phyloP scores from a whole-genome alignment of 1,139 yeast species.

The Tardiomyces depauwii region DNA sequence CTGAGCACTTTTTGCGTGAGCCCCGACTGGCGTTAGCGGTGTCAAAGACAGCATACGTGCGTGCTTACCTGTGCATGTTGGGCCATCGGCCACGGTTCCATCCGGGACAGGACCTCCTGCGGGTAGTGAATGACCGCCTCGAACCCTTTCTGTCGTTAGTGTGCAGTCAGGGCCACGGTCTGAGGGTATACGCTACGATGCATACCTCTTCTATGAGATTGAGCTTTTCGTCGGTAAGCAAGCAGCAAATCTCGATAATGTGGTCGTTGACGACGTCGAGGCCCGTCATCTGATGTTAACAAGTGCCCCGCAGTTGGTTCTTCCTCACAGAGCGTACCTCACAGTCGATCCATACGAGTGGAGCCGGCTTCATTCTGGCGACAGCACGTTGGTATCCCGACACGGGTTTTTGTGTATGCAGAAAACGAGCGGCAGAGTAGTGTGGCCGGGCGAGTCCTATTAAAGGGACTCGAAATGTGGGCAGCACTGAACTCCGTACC shows the following conservation, averaged over 20 bases:
- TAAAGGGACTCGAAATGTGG: no score
- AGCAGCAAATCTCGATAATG: constrained; percentile 86
- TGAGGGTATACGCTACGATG: neutral
- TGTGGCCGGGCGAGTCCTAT: neutral
- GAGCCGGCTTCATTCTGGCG: constrained; percentile 4
- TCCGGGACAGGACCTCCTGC: constrained; percentile 47
- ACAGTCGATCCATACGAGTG: constrained; percentile 77
- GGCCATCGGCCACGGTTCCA: constrained; percentile 71
- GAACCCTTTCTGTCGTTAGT: constrained; percentile 36
- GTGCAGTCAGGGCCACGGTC: neutral
- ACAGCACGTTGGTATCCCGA: neutral
- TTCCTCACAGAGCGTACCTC: constrained; percentile 24
- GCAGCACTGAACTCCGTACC: no score
- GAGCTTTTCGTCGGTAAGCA: constrained; percentile 74
- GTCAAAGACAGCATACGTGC: neutral
- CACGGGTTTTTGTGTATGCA: neutral
- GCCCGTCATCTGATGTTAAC: constrained; percentile 66
- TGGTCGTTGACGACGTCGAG: constrained; percentile 58
- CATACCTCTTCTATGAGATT: constrained; percentile 41
- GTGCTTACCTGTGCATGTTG: constrained; percentile 47
- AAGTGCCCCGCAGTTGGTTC: neutral
- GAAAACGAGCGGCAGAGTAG: neutral
- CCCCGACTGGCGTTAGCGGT: constrained; percentile 36
- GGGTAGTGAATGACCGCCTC: constrained; percentile 75
- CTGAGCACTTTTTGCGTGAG: constrained; percentile 56